Conservation (phyloP, 192 early-diverging fungal species). For the Entomortierella chlamydospora region DNA sequence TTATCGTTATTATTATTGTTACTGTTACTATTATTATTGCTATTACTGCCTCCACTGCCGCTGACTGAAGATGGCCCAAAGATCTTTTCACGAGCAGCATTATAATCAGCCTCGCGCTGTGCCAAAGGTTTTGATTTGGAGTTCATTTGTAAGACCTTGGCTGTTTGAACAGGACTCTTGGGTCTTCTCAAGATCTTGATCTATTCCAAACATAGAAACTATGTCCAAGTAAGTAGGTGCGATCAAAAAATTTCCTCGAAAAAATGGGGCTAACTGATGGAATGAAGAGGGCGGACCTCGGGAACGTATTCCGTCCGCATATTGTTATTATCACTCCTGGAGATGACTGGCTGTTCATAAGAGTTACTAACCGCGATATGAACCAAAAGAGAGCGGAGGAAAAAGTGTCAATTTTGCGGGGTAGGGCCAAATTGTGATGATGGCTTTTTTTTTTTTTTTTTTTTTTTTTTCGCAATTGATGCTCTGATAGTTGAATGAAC, state of each 20-base stretch:
- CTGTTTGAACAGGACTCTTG: constrained; percentile 31
- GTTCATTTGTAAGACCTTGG: neutral
- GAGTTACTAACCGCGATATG: constrained; percentile 13
- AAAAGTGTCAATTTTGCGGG: neutral
- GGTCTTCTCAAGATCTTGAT: constrained; percentile 48
- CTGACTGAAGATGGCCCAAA: constrained; percentile 23
- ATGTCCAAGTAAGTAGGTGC: no score
- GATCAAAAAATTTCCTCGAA: no score
- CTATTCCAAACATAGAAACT: neutral
- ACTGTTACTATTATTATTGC: neutral
- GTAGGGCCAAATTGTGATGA: neutral
- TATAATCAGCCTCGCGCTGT: constrained; percentile 46
- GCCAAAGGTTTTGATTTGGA: constrained; percentile 33
- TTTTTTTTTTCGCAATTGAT: neutral
- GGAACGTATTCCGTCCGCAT: constrained; percentile 48
- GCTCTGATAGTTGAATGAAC: neutral
- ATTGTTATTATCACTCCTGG: constrained; percentile 19
- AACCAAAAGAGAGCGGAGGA: neutral
- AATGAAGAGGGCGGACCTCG: constrained; percentile 8
- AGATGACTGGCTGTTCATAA: constrained; percentile 37
- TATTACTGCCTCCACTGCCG: neutral
- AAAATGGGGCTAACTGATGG: neutral
- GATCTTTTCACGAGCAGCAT: constrained; percentile 51
- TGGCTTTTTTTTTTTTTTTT: no score
- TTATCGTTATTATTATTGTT: constrained; percentile 2